A percentile compares a stretch with the other conserved stretches of the same genome.
Conservation (phyloP, 768 basidiomycete species). For the Phylloporus rhodoxanthus region DNA sequence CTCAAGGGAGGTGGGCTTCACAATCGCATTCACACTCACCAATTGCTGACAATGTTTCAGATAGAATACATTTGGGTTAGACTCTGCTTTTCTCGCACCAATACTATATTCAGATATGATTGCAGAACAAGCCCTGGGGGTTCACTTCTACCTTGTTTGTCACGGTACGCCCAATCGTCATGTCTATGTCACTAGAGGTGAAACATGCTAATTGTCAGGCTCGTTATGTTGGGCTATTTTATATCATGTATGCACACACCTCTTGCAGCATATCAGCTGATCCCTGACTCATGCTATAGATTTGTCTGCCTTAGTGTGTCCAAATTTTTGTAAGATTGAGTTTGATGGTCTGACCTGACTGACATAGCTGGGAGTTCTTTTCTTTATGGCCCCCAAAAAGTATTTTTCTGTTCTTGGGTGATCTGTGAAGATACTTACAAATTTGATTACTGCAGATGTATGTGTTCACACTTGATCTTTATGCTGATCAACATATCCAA, state of each 20-base stretch:
- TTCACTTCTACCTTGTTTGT: not conserved
- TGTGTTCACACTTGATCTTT: no score
- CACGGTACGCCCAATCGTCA: not conserved
- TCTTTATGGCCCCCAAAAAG: no score
- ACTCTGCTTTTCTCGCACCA: not conserved
- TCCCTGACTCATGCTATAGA: not conserved
- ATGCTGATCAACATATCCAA: no score
- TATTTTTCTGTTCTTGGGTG: not conserved
- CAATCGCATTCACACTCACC: not conserved
- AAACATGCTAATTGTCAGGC: not conserved
- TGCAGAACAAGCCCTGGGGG: not conserved
- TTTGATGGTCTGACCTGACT: not conserved
- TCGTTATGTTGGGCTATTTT: not conserved
- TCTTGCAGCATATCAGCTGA: no score
- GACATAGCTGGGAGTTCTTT: not conserved
- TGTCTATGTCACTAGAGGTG: not conserved
- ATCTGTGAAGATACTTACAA: not conserved
- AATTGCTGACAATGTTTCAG: not conserved
- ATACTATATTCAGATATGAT: not conserved
- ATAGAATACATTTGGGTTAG: conserved; percentile 1
- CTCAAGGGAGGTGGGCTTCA: not conserved
- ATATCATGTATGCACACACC: not conserved
- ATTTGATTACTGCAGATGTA: no score
- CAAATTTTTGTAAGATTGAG: no score
- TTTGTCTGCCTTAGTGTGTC: not conserved